Percentiles rank a stretch among this genome's conserved stretches.
These are phyloP conservation scores for Cynara cardunculus DNA, from an alignment of 129 eudicot genomes.

Conservation along the genomic window DNA sequence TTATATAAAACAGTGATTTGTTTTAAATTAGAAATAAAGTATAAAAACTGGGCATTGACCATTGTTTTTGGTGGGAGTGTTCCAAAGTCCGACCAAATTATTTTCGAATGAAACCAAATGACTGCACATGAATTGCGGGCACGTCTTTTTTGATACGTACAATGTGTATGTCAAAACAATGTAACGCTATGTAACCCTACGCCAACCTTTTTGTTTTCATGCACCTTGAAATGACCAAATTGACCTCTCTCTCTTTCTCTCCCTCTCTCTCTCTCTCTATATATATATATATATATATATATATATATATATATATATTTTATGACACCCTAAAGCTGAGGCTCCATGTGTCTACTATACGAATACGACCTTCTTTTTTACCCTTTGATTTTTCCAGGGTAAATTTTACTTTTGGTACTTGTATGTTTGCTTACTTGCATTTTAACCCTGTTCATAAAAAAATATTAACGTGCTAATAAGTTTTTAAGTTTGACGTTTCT, in stretches of 20 bases:
- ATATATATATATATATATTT: no score
- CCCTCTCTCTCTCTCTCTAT: neutral
- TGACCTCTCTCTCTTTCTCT: neutral
- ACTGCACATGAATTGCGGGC: conserved; percentile 32
- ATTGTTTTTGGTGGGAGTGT: conserved; percentile 8
- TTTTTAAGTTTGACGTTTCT: neutral
- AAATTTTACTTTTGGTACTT: neutral
- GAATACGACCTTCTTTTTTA: conserved; percentile 2
- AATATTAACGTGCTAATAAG: neutral
- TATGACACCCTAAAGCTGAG: conserved; percentile 1
- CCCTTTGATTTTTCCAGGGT: conserved; percentile 11
- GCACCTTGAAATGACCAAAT: neutral
- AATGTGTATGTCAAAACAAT: conserved; percentile 15
- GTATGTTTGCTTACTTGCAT: neutral
- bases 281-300: no score
- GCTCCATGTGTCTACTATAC: neutral
- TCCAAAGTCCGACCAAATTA: conserved; percentile 19
- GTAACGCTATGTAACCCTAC: conserved; percentile 21
- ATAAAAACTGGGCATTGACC: neutral
- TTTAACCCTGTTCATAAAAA: neutral
- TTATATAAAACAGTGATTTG: no score
- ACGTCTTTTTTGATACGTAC: conserved; percentile 26
- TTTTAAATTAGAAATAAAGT: no score
- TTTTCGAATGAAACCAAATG: conserved; percentile 29
- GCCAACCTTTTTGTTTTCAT: conserved; percentile 19